Evolutionary conservation across 345 rosid genomes (phyloP).

Genomic region (Eucalyptus pauciflora): DNA sequence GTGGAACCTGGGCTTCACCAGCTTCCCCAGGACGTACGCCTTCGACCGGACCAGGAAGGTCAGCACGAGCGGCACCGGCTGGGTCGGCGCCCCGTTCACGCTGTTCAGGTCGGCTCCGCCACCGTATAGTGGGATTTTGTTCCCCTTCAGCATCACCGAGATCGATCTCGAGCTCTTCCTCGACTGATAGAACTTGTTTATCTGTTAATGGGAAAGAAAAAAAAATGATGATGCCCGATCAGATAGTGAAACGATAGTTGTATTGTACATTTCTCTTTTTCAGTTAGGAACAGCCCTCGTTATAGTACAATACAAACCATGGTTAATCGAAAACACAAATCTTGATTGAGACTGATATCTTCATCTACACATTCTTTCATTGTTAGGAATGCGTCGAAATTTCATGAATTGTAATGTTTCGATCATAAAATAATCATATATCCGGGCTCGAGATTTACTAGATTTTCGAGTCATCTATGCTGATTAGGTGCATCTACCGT

Average conservation of each 20-base stretch:
- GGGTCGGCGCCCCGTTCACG: slow-evolving; percentile 28
- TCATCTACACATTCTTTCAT: not conserved
- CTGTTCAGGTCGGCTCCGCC: slow-evolving; percentile 52
- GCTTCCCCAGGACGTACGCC: slow-evolving; percentile 46
- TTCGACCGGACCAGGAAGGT: slow-evolving; percentile 42
- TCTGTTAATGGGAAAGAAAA: not conserved
- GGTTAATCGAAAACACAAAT: not conserved
- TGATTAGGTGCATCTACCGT: not conserved
- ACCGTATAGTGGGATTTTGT: slow-evolving; percentile 41
- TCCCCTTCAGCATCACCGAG: slow-evolving; percentile 24
- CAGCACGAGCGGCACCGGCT: slow-evolving; percentile 39
- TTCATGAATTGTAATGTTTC: not conserved
- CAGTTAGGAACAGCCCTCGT: not conserved
- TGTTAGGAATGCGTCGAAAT: not conserved
- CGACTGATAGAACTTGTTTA: slow-evolving; percentile 38
- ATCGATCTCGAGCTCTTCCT: slow-evolving; percentile 53
- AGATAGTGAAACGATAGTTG: not conserved
- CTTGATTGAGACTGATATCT: not conserved
- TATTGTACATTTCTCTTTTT: not conserved
- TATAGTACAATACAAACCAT: not conserved
- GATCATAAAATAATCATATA: not conserved
- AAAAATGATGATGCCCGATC: not conserved
- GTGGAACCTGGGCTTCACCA: slow-evolving; percentile 49
- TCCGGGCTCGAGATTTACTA: not conserved
- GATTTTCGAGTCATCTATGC: not conserved